Conservation (phyloP, 2,329 filamentous ascomycete genomes). For the Geosmithia putterillii region DNA sequence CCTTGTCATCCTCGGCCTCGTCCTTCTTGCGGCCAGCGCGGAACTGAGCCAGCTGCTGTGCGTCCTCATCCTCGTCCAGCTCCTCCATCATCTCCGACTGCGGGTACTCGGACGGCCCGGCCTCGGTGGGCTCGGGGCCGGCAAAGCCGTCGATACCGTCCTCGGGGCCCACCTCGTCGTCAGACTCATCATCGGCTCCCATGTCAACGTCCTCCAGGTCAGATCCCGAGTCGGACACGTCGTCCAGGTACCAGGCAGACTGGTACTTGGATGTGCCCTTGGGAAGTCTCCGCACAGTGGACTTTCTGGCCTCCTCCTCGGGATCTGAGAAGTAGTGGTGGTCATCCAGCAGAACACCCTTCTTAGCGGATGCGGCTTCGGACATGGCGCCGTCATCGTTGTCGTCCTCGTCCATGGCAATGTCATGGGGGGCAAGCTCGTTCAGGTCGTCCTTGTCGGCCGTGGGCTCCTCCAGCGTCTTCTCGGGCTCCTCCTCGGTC, state of each 20-base stretch:
- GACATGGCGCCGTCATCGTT: constrained; percentile 27
- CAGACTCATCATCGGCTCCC: constrained; percentile 50
- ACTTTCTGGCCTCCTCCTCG: constrained; percentile 32
- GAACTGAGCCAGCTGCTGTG: constrained; percentile 70
- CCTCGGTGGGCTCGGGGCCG: constrained; percentile 60
- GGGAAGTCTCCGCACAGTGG: constrained; percentile 60
- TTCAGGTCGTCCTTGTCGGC: constrained; percentile 74
- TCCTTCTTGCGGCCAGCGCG: constrained; percentile 57
- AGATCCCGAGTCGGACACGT: constrained; percentile 74
- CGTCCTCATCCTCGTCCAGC: constrained; percentile 70
- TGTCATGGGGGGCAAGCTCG: constrained; percentile 77
- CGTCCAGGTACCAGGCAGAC: constrained; percentile 79
- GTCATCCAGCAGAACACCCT: constrained; percentile 87
- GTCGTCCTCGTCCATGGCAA: constrained; percentile 57
- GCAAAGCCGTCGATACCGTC: constrained; percentile 68
- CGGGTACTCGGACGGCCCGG: constrained; percentile 75
- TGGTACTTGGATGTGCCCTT: constrained; percentile 92
- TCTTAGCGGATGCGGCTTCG: constrained; percentile 38
- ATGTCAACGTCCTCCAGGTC: constrained; percentile 61
- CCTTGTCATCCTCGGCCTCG: constrained; percentile 79
- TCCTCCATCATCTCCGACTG: constrained; percentile 86
- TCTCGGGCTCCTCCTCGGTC: constrained; percentile 41
- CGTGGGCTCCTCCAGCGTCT: constrained; percentile 57
- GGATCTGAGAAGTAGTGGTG: constrained; percentile 98
- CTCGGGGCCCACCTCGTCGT: constrained; percentile 54